Conservation (phyloP, 306 rosid species). For the Quercus cerris region DNA sequence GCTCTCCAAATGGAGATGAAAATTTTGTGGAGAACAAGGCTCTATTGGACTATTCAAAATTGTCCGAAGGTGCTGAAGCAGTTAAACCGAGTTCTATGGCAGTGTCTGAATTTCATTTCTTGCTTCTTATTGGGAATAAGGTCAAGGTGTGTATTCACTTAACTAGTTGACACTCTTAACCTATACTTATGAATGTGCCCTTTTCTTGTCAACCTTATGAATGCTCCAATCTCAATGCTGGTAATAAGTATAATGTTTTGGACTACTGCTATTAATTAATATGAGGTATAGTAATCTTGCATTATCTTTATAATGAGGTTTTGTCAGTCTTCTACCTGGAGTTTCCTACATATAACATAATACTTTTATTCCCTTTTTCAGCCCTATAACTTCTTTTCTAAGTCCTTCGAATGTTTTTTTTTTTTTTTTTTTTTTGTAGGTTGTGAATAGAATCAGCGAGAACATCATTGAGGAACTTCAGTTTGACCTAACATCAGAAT, state of each 20-base stretch:
- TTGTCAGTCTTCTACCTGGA: not conserved
- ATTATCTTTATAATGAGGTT: not conserved
- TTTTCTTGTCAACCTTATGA: not conserved
- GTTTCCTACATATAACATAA: not conserved
- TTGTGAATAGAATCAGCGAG: constrained; percentile 94
- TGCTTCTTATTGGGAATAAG: constrained; percentile 86
- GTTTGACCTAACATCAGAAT: constrained; percentile 85
- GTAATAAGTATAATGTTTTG: not conserved
- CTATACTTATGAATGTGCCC: not conserved
- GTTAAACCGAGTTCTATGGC: constrained; percentile 87
- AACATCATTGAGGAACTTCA: constrained; percentile 91
- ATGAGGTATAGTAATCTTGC: not conserved
- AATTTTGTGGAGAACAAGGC: constrained; percentile 96
- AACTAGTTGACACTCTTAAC: not conserved
- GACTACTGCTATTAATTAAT: not conserved
- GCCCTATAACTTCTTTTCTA: constrained; percentile 21
- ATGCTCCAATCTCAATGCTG: not conserved
- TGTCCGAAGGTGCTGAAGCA: constrained; percentile 70
- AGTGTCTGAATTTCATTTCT: constrained; percentile 92
- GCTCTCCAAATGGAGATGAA: constrained; percentile 76
- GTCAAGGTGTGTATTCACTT: constrained; percentile 65
- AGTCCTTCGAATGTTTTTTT: constrained; percentile 16
- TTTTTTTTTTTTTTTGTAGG: constrained; percentile 41
- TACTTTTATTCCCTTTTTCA: constrained; percentile 4
- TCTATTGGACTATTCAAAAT: constrained; percentile 70